Percentiles rank a stretch among this genome's conserved stretches.
Evolutionary conservation across 768 basidiomycete species (phyloP).

Genomic region (Sarcomyxa edulis): DNA sequence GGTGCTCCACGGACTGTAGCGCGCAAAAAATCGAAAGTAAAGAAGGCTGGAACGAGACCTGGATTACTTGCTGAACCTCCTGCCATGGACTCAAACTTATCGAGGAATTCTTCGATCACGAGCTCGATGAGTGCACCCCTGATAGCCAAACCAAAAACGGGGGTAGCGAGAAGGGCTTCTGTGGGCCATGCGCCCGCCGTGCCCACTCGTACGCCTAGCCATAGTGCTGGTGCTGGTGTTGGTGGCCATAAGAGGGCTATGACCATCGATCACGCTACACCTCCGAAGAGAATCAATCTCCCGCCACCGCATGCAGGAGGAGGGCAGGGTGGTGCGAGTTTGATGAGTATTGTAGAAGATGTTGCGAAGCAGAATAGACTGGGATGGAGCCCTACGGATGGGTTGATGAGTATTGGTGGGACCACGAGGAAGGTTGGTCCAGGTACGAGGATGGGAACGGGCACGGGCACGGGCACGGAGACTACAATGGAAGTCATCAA

Average conservation of each 20-base stretch:
- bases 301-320: too few species aligned
- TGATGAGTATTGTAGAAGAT: slow-evolving; percentile 69
- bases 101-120: slow-evolving; percentile 24
- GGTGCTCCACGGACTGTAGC: too few species aligned
- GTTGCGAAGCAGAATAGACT: slow-evolving; percentile 30
- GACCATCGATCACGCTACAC: too few species aligned
- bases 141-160: slow-evolving; percentile 3
- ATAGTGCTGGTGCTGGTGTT: background rate
- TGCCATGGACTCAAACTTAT: slow-evolving; percentile 9
- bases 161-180: slow-evolving; percentile 6
- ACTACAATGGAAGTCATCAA: slow-evolving; percentile 35
- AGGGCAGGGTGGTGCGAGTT: slow-evolving; percentile 27
- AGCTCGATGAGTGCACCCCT: slow-evolving; percentile 25
- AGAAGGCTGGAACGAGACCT: slow-evolving; percentile 10
- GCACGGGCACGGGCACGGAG: slow-evolving; percentile 12
- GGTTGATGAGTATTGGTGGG: too few species aligned
- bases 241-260: slow-evolving; percentile 1
- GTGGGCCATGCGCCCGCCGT: slow-evolving; percentile 8
- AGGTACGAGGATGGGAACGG: slow-evolving; percentile 14
- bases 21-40: slow-evolving; percentile 9
- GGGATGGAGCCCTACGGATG: slow-evolving; percentile 6
- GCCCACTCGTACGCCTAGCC: slow-evolving; percentile 5
- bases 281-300: background rate
- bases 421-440: background rate
- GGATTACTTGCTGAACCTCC: too few species aligned